phyloP scores from a whole-genome alignment of 2,329 filamentous ascomycete genomes.

The Pseudocercospora cruenta region DNA sequence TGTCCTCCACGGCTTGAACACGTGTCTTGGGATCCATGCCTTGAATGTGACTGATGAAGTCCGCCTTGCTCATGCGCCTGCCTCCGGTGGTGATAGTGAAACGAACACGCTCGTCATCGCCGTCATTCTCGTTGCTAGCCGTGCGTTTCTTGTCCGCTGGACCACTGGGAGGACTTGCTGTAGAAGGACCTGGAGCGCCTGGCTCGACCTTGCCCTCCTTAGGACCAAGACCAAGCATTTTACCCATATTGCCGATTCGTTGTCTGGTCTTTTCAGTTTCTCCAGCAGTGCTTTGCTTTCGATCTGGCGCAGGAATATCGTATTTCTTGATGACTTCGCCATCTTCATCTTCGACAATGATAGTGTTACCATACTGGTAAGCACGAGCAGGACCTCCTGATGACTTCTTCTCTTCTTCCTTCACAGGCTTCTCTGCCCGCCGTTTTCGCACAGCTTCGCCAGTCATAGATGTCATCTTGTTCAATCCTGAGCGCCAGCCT shows the following conservation, averaged over 20 bases:
- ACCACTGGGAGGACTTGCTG: slow-evolving; percentile 21
- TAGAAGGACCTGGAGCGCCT: slow-evolving; percentile 22
- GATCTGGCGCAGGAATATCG: slow-evolving; percentile 63
- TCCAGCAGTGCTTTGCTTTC: slow-evolving; percentile 40
- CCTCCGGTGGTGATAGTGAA: slow-evolving; percentile 78
- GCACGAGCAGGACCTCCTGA: slow-evolving; percentile 75
- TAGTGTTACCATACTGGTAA: slow-evolving; percentile 85
- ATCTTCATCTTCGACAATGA: slow-evolving; percentile 85
- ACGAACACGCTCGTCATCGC: slow-evolving; percentile 69
- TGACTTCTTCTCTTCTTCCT: slow-evolving; percentile 47
- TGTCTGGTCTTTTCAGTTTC: slow-evolving; percentile 43
- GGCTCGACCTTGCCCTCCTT: slow-evolving; percentile 34
- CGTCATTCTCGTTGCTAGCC: slow-evolving; percentile 40
- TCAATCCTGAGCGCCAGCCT: slow-evolving; percentile 45
- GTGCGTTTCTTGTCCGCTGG: slow-evolving; percentile 12
- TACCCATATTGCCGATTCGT: slow-evolving; percentile 56
- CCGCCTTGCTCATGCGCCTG: slow-evolving; percentile 75
- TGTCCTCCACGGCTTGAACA: slow-evolving; percentile 53
- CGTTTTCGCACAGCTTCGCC: slow-evolving; percentile 49
- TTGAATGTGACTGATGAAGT: slow-evolving; percentile 75
- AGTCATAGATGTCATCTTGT: slow-evolving; percentile 45
- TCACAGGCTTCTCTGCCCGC: slow-evolving; percentile 40
- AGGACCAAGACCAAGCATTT: slow-evolving; percentile 52
- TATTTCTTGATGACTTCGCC: slow-evolving; percentile 87
- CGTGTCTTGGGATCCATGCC: slow-evolving; percentile 70